Evolutionary conservation across 2,329 filamentous ascomycete species (phyloP).

Genomic region (Epichloe gansuensis): DNA sequence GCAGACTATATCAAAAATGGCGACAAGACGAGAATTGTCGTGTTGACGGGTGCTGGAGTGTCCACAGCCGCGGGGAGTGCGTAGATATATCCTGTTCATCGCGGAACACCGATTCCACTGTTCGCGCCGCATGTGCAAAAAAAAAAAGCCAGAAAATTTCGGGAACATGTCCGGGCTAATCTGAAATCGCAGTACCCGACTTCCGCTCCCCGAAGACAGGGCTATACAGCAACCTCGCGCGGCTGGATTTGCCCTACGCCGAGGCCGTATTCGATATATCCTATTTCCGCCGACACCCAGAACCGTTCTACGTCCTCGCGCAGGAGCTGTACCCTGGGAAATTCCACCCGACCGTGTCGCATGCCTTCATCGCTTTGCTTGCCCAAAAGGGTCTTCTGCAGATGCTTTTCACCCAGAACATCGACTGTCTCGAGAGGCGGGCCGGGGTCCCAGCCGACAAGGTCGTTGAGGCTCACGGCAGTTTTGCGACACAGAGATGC

Average conservation of each 20-base stretch:
- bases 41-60: constrained; percentile 87
- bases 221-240: constrained; percentile 81
- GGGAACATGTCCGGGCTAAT: not conserved
- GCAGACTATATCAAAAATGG: constrained; percentile 71
- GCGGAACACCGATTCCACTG: too few relatives aligned
- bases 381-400: constrained; percentile 65
- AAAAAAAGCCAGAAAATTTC: too few relatives aligned
- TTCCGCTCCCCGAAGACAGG: constrained; percentile 90
- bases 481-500: constrained; percentile 82
- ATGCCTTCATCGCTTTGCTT: constrained; percentile 77
- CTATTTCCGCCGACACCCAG: constrained; percentile 75
- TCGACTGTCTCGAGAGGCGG: constrained; percentile 82
- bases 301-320: constrained; percentile 85
- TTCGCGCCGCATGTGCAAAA: too few relatives aligned
- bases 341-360: constrained; percentile 78
- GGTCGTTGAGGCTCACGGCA: constrained; percentile 91
- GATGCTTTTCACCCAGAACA: constrained; percentile 94
- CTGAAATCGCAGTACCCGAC: constrained; percentile 57
- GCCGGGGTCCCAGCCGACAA: constrained; percentile 71
- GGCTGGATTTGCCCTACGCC: constrained; percentile 74
- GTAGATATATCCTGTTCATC: not conserved
- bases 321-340: constrained; percentile 86
- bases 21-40: constrained; percentile 58
- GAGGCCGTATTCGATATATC: constrained; percentile 90
- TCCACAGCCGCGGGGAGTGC: constrained; percentile 57